Percentiles rank a stretch among this genome's conserved stretches.
Conservation (phyloP, 257 asterid genomes). For the Ballota nigra region DNA sequence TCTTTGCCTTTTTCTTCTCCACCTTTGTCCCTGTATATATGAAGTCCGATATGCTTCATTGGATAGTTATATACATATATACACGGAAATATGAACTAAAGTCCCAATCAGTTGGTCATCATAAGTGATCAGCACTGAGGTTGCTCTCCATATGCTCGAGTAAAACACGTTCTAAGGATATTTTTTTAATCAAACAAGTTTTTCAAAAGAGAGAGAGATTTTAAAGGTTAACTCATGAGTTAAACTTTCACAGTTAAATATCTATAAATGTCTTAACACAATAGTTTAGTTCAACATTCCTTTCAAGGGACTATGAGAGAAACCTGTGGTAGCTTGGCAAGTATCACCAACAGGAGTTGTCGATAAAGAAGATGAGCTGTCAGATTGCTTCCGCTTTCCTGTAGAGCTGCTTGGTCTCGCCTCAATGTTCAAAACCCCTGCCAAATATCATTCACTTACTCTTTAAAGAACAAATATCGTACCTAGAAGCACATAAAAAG, state of each 20-base stretch:
- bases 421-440: constrained; percentile 22
- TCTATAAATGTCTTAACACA: not conserved
- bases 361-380: constrained; percentile 21
- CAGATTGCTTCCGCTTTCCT: constrained; percentile 39
- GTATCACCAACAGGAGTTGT: not conserved
- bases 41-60: not conserved
- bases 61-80: not conserved
- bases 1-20: constrained; percentile 22
- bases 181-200: not conserved
- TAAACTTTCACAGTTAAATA: not conserved
- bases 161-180: not conserved
- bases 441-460: constrained; percentile 6
- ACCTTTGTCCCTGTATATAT: constrained; percentile 35
- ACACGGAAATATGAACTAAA: not conserved
- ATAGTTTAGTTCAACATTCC: not conserved
- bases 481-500: not conserved
- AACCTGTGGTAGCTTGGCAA: constrained; percentile 31
- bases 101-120: not conserved
- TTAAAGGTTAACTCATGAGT: not conserved
- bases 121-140: not conserved
- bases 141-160: not conserved
- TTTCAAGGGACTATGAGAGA: not conserved
- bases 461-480: not conserved
- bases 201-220: not conserved
- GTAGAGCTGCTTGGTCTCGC: constrained; percentile 21